A percentile compares a stretch with the other conserved stretches of the same genome.
Evolutionary conservation across 805 yeast species (phyloP).

Genomic region (Starmera quercuum): DNA sequence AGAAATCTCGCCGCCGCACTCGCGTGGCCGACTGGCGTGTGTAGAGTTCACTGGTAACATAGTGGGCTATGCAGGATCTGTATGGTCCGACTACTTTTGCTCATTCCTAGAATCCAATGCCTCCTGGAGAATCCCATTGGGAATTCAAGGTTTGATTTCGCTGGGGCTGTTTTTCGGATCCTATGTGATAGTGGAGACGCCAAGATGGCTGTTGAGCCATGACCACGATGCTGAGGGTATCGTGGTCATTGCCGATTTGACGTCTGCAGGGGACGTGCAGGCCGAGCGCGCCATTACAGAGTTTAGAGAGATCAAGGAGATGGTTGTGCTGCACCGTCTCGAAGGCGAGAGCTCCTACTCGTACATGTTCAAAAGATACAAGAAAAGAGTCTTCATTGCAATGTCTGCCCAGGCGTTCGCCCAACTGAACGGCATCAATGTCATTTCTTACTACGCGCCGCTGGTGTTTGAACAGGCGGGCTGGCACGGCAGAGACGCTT

Average conservation of each 20-base stretch:
- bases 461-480: slow-evolving; percentile 93
- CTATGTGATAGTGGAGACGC: slow-evolving; percentile 75
- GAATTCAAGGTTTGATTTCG: slow-evolving; percentile 72
- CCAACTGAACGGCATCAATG: slow-evolving; percentile 88
- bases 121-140: slow-evolving; percentile 76
- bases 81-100: slow-evolving; percentile 81
- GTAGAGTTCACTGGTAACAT: slow-evolving; percentile 86
- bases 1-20: slow-evolving; percentile 82
- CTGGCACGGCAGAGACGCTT: slow-evolving; percentile 83
- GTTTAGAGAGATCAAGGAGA: slow-evolving; percentile 74
- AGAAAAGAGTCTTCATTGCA: slow-evolving; percentile 74
- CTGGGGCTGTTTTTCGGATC: slow-evolving; percentile 63
- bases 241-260: slow-evolving; percentile 75
- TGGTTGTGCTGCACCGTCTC: slow-evolving; percentile 63
- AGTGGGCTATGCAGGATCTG: slow-evolving; percentile 71
- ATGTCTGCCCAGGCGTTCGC: slow-evolving; percentile 91
- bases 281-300: slow-evolving; percentile 63
- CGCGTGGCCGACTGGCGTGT: slow-evolving; percentile 78
- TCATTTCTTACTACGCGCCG: slow-evolving; percentile 89
- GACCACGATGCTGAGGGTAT: slow-evolving; percentile 79
- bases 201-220: slow-evolving; percentile 82
- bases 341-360: slow-evolving; percentile 74
- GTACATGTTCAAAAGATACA: slow-evolving; percentile 72
- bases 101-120: slow-evolving; percentile 52
- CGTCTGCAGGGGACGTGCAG: slow-evolving; percentile 70